Evolutionary conservation across 2,329 filamentous ascomycete species (phyloP).

Genomic region (Tolypocladium pustulatum): DNA sequence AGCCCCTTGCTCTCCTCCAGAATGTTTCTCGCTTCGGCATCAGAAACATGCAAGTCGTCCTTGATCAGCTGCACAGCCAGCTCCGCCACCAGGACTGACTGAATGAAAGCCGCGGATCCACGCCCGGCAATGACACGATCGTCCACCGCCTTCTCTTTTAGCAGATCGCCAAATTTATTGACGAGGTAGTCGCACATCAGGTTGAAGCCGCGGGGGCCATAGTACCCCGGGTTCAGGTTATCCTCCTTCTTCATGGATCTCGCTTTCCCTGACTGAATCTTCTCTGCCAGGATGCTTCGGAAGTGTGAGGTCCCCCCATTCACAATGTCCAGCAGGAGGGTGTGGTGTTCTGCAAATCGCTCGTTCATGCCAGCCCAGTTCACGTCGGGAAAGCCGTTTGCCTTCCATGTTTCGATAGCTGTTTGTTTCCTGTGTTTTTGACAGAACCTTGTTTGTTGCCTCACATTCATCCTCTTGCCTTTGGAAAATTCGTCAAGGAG

Average conservation of each 20-base stretch:
- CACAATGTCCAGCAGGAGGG: slow-evolving; percentile 48
- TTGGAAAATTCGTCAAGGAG: slow-evolving; percentile 43
- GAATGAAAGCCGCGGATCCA: slow-evolving; percentile 59
- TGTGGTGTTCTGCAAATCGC: slow-evolving; percentile 47
- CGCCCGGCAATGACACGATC: slow-evolving; percentile 57
- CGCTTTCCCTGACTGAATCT: slow-evolving; percentile 45
- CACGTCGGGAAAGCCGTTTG: slow-evolving; percentile 57
- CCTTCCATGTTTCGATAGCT: slow-evolving; percentile 35
- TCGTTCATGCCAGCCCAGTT: slow-evolving; percentile 53
- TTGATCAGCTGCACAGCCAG: slow-evolving; percentile 42
- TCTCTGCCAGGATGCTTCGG: slow-evolving; percentile 42
- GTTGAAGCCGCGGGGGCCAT: slow-evolving; percentile 63
- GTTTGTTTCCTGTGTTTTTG: slow-evolving; percentile 46
- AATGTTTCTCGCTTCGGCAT: slow-evolving; percentile 38
- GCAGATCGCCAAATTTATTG: slow-evolving; percentile 41
- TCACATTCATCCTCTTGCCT: slow-evolving; percentile 39
- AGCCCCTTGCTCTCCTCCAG: slow-evolving; percentile 57
- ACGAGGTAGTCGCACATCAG: slow-evolving; percentile 64
- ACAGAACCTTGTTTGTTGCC: slow-evolving; percentile 54
- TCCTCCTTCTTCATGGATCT: slow-evolving; percentile 49
- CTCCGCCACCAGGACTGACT: slow-evolving; percentile 70
- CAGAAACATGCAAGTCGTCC: slow-evolving; percentile 40
- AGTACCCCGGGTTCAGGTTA: slow-evolving; percentile 66
- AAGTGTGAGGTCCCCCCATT: slow-evolving; percentile 51
- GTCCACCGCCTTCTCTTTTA: slow-evolving; percentile 51